phyloP scores from a whole-genome alignment of 805 yeast genomes.

The Candida multigemmis region DNA sequence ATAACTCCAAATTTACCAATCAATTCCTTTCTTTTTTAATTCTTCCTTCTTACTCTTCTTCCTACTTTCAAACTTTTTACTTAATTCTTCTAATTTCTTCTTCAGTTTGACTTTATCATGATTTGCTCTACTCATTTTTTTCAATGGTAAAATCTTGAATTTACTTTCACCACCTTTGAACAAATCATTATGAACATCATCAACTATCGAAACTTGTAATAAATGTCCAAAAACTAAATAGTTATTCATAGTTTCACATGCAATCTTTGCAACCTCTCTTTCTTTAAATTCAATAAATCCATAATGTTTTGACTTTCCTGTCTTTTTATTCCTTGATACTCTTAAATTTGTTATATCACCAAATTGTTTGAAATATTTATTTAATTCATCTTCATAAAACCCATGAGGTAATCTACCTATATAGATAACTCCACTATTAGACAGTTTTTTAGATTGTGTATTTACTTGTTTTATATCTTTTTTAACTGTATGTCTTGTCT shows the following conservation, averaged over 20 bases:
- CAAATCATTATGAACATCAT: conserved; percentile 48
- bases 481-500: conserved; percentile 13
- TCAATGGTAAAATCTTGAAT: conserved; percentile 54
- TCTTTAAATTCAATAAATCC: conserved; percentile 81
- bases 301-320: conserved; percentile 86
- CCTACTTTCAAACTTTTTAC: conserved; percentile 33
- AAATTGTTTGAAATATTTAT: conserved; percentile 80
- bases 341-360: conserved; percentile 76
- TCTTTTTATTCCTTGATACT: conserved; percentile 79
- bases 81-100: conserved; percentile 47
- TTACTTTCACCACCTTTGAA: conserved; percentile 49
- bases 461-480: conserved; percentile 9
- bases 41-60: conserved; percentile 36
- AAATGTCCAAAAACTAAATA: conserved; percentile 84
- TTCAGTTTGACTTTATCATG: conserved; percentile 51
- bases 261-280: conserved; percentile 72
- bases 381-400: conserved; percentile 74
- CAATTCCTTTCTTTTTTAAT: conserved; percentile 51
- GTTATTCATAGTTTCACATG: conserved; percentile 94
- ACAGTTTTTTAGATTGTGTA: conserved; percentile 7
- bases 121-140: conserved; percentile 40
- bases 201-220: conserved; percentile 50
- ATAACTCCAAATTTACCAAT: too few species aligned
- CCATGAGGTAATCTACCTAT: conserved; percentile 92
- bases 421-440: conserved; percentile 62